Conservation (phyloP, 1,284 basidiomycete species). For the Microbotryomycetes sp. region DNA sequence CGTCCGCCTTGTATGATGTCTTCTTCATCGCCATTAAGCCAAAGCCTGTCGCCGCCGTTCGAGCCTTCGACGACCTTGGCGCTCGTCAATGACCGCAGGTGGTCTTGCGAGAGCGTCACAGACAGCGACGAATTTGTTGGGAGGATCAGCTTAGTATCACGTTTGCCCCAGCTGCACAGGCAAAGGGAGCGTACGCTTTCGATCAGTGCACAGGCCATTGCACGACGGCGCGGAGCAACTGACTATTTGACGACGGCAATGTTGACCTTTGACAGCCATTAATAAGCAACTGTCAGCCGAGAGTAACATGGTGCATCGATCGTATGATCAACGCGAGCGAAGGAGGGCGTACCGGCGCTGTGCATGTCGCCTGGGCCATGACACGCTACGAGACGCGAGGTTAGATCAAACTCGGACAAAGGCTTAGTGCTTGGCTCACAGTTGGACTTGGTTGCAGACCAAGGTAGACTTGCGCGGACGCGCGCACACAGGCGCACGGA, state of each 20-base stretch:
- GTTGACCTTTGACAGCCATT: constrained; percentile 24
- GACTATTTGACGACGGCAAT: constrained; percentile 36
- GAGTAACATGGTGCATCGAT: not conserved
- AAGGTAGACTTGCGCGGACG: too few relatives aligned
- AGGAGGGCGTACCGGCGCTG: constrained; percentile 27
- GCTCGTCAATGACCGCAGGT: constrained; percentile 88
- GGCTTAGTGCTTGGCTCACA: too few relatives aligned
- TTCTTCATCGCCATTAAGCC: constrained; percentile 91
- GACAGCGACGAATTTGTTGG: constrained; percentile 97
- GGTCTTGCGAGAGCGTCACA: constrained; percentile 93
- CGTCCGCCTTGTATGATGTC: constrained; percentile 74
- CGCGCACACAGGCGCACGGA: too few relatives aligned
- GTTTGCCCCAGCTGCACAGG: constrained; percentile 73
- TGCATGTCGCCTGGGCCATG: constrained; percentile 31
- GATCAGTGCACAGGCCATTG: not conserved
- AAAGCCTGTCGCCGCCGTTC: constrained; percentile 66
- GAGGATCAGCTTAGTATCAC: constrained; percentile 87
- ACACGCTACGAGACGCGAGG: too few relatives aligned
- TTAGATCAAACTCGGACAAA: too few relatives aligned
- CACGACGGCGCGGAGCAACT: not conserved
- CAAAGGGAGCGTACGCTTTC: not conserved
- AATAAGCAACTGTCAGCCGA: not conserved
- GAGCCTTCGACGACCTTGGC: constrained; percentile 66
- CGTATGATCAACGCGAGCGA: not conserved
- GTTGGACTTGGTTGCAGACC: too few relatives aligned